Evolutionary conservation across 2,329 filamentous ascomycete genomes (phyloP).

Genomic region (Aspergillus persii): DNA sequence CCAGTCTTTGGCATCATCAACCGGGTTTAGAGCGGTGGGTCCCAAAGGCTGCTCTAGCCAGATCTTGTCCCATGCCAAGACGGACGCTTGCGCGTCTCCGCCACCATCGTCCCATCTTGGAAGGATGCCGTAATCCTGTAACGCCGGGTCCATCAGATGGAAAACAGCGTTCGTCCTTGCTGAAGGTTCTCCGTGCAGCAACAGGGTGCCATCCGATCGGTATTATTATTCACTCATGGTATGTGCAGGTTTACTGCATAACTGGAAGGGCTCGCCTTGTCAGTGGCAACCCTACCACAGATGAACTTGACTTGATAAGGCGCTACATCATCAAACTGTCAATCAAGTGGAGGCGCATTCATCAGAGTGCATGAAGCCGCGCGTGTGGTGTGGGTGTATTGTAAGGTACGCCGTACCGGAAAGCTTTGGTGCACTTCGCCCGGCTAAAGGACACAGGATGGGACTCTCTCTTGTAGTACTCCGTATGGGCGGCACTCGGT

Average conservation of each 20-base stretch:
- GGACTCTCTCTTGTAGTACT: not conserved
- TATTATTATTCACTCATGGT: not conserved
- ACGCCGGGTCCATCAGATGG: conserved; percentile 11
- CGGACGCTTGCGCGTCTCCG: conserved; percentile 42
- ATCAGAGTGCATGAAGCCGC: conserved; percentile 9
- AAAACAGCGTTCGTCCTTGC: no score
- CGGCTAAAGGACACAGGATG: not conserved
- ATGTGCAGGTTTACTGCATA: not conserved
- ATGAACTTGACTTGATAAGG: not conserved
- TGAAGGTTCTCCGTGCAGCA: no score
- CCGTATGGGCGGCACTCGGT: not conserved
- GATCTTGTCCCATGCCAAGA: conserved; percentile 35
- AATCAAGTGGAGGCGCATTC: conserved; percentile 10
- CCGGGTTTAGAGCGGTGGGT: conserved; percentile 25
- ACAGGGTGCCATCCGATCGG: no score
- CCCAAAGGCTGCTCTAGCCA: conserved; percentile 25
- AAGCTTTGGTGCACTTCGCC: not conserved
- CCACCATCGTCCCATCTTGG: conserved; percentile 18
- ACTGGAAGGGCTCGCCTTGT: not conserved
- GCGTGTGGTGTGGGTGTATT: not conserved
- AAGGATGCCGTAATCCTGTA: conserved; percentile 19
- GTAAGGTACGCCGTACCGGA: no score
- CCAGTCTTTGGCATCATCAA: conserved; percentile 11
- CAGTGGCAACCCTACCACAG: not conserved
- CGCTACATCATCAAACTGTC: conserved; percentile 8